phyloP scores from a whole-genome alignment of 2,329 filamentous ascomycete species.

The Phialophora verrucosa region DNA sequence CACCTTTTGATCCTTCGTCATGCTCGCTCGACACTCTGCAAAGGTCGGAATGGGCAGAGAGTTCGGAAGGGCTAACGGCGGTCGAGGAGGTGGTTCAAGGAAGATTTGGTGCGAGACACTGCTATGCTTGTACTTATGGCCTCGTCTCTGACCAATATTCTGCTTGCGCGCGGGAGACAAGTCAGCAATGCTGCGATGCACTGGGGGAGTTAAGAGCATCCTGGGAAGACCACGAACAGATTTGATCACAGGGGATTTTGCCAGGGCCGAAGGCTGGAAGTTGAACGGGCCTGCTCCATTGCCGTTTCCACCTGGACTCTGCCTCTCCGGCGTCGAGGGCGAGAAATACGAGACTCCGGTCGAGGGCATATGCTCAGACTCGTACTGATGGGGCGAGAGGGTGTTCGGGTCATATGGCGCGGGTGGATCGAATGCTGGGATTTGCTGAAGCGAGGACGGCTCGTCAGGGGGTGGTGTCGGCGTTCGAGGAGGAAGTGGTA shows the following conservation, averaged over 20 bases:
- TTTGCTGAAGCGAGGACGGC: conserved; percentile 26
- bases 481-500: conserved; percentile 66
- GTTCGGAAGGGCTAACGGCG: conserved; percentile 85
- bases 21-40: conserved; percentile 84
- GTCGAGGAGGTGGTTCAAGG: conserved; percentile 83
- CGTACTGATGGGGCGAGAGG: conserved; percentile 51
- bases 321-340: conserved; percentile 27
- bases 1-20: conserved; percentile 83
- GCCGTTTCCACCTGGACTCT: conserved; percentile 15
- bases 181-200: conserved; percentile 36
- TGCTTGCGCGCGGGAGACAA: conserved; percentile 46
- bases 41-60: conserved; percentile 90
- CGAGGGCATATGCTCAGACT: conserved; percentile 26
- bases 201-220: neutral
- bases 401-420: conserved; percentile 51
- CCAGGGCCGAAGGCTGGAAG: conserved; percentile 82
- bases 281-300: conserved; percentile 72
- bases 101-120: conserved; percentile 97
- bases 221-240: conserved; percentile 62
- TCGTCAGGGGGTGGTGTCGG: conserved; percentile 68
- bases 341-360: conserved; percentile 19
- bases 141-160: conserved; percentile 88
- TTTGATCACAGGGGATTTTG: conserved; percentile 73
- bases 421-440: conserved; percentile 38
- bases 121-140: conserved; percentile 97